Base-by-base conservation (phyloP, 768 basidiomycete species). In the Psilocybe cubensis region DNA sequence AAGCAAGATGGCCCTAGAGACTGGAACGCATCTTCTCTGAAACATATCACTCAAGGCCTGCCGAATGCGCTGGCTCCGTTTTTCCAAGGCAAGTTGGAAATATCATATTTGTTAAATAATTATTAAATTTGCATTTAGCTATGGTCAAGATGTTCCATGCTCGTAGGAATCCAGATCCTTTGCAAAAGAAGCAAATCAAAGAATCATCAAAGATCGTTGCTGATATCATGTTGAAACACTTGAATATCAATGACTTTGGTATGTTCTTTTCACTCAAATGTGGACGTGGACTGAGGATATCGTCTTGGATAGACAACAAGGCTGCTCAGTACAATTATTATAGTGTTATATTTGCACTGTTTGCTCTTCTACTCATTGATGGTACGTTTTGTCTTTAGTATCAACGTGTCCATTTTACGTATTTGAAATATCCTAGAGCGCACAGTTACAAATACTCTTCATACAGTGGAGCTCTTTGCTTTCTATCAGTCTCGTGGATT, bases 71-170 rank as follows among this genome's bases (percentile, higher is more conserved):
- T 95, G 56, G 83, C 86, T 1, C 91, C 94, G 1, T 90, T 97
- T 72, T 92, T 94, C 73, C 92, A 93, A 81, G 85, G 94, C 93
- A 71, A 56, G 47, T 24, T 40, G n/a, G n/a, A n/a, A n/a, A n/a
- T n/a, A n/a, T n/a, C n/a, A n/a, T n/a, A n/a, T n/a, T n/a, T n/a
- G n/a, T n/a, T n/a, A 50, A 7, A 24, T 54, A 17, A 51, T 20
- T 50, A 35, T 50, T 29, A 4, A 58, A 48, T 44, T 53, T 7
- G 10, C 18, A 45, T 29, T 31, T 52, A 95, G 93, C 94, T 12
- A 84, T 93, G 65, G 87, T 93, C 58, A 93, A 94, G 73, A 80
- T 96, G 71, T 91, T 96, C 72, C 86, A 92, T 67, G 85, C 86
- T 11, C 80, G 92, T 57, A 85, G 94, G 18, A 92, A 85, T 66